phyloP scores from a whole-genome alignment of 2,329 filamentous ascomycete genomes.

The Fusarium pseudoanthophilum region DNA sequence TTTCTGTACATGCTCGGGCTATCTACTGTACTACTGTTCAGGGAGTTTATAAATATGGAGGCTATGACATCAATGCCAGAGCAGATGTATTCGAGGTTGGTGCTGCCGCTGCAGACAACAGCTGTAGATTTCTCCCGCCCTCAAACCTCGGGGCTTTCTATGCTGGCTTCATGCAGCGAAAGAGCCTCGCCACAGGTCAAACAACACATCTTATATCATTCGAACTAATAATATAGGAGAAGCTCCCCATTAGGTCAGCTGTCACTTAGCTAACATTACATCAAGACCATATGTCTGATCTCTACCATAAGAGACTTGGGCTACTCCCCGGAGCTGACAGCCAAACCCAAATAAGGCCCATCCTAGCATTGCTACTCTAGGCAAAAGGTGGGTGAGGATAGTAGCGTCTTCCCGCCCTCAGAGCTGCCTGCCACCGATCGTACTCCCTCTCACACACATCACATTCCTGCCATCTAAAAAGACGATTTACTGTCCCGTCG shows the following conservation, averaged over 20 bases:
- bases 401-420: not conserved
- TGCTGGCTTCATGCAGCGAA: rapidly evolving
- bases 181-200: rapidly evolving
- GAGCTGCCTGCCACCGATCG: not conserved
- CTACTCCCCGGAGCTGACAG: rapidly evolving
- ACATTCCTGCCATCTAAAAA: not conserved
- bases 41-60: rapidly evolving
- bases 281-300: not conserved
- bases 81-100: too few species aligned
- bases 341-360: too few species aligned
- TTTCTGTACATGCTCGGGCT: rapidly evolving
- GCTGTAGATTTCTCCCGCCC: rapidly evolving
- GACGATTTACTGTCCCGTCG: not conserved
- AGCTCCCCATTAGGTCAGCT: not conserved
- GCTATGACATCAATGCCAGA: not conserved
- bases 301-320: not conserved
- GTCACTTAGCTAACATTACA: not conserved
- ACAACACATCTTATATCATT: too few species aligned
- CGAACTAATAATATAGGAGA: rapidly evolving
- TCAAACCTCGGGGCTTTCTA: rapidly evolving
- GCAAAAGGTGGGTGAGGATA: not conserved
- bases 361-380: not conserved
- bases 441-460: not conserved
- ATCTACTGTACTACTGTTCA: not conserved
- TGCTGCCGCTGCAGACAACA: rapidly evolving